A percentile compares a stretch with the other conserved stretches of the same genome.
Conservation (phyloP, 2,329 filamentous ascomycete genomes). For the Hypoxylon sp. region DNA sequence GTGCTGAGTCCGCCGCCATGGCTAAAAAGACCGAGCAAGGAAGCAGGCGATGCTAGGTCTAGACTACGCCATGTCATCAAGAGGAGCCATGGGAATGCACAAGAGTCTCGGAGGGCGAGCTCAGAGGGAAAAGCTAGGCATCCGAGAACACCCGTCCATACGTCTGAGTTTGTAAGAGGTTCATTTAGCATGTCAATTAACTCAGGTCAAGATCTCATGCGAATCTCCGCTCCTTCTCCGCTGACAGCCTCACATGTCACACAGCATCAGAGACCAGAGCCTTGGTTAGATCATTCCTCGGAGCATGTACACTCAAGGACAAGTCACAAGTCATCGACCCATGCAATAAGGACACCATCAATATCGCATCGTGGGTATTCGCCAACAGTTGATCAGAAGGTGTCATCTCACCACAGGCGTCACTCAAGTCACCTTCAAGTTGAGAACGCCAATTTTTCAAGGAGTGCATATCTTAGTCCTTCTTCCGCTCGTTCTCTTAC, state of each 20-base stretch:
- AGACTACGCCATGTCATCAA: constrained; percentile 48
- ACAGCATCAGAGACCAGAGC: constrained; percentile 41
- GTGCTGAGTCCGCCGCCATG: constrained; percentile 51
- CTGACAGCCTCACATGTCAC: constrained; percentile 43
- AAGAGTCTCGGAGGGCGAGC: constrained; percentile 14
- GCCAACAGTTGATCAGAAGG: constrained; percentile 6
- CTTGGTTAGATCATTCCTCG: constrained; percentile 33
- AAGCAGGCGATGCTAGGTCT: constrained; percentile 46
- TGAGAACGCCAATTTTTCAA: constrained; percentile 9
- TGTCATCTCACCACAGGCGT: constrained; percentile 3
- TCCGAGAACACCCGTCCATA: constrained; percentile 16
- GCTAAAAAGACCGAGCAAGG: constrained; percentile 50
- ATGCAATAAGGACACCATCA: not conserved
- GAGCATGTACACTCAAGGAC: constrained; percentile 27
- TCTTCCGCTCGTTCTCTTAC: constrained; percentile 21
- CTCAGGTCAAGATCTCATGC: constrained; percentile 24
- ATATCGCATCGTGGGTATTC: constrained; percentile 7
- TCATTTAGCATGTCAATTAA: constrained; percentile 9
- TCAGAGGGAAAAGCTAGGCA: constrained; percentile 8
- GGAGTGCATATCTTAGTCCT: constrained; percentile 20
- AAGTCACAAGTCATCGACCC: constrained; percentile 9
- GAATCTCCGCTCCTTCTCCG: constrained; percentile 42
- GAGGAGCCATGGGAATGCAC: constrained; percentile 32
- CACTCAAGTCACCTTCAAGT: constrained; percentile 18
- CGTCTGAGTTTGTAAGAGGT: constrained; percentile 1